Conservation (phyloP, 768 basidiomycete species). For the Russula griseocarnosa region DNA sequence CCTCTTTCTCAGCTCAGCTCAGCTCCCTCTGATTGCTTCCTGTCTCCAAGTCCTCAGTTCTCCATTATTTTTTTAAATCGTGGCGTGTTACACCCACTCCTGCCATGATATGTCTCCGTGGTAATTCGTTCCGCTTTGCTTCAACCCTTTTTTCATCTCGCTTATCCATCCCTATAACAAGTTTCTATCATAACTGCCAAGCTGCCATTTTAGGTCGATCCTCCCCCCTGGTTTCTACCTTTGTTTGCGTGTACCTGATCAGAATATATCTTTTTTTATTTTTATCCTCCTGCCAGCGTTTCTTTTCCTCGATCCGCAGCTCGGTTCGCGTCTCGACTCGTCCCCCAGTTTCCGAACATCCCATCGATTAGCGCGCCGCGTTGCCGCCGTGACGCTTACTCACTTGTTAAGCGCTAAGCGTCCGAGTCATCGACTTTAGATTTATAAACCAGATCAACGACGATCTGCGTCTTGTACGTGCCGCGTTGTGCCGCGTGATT, state of each 20-base stretch:
- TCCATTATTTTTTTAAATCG: background rate
- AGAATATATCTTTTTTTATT: background rate
- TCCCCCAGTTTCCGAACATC: background rate
- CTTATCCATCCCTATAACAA: background rate
- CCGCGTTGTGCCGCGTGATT: background rate
- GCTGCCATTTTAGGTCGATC: background rate
- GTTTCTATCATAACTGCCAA: background rate
- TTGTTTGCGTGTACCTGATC: background rate
- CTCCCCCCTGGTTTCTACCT: conserved; percentile 1
- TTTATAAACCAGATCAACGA: background rate
- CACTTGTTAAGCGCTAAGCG: background rate
- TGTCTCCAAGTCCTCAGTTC: too few species aligned
- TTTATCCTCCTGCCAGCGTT: background rate
- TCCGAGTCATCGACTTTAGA: conserved; percentile 9
- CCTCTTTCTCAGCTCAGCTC: background rate
- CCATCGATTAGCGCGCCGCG: conserved; percentile 6
- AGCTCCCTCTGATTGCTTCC: too few species aligned
- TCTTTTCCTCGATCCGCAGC: too few species aligned
- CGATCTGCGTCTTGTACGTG: background rate
- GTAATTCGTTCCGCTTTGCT: conserved; percentile 9
- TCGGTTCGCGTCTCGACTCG: background rate
- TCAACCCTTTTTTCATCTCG: background rate
- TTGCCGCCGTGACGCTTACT: conserved; percentile 8
- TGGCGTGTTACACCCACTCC: background rate
- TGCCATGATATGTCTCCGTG: background rate